Base-by-base conservation (phyloP, 2,329 filamentous ascomycete species). In the Talaromyces sp. region DNA sequence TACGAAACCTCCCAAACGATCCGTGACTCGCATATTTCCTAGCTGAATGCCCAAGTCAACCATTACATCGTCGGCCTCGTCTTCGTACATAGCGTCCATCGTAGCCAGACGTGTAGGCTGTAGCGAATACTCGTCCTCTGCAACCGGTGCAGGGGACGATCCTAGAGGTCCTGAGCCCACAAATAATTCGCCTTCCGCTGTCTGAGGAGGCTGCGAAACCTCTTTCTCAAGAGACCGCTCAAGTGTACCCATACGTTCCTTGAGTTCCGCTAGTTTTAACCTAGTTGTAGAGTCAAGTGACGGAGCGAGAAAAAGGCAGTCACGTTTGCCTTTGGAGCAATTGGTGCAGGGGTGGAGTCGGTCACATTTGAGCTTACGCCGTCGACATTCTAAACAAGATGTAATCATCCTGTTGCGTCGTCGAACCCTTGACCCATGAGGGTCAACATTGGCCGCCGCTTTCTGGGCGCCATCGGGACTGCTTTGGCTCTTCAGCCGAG, bases 321-420 rank as follows among this genome's bases (percentile, higher is more conserved):
- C 80, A 22, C 80, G 77, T 21, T 70, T 73, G 48, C 78, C 77
- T 66, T 80, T 81, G 60, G 71, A 64, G 63, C 71, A 73, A 69
- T 88, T 89, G 64, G 78, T 78, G 68, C 88, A 91, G 61, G 88
- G 86, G 56, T 87, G 82, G 19, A 78, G 72, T 69, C 89, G 89
- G 75, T 89, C 85, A 75, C 89, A 92, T 70, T 88, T 89, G 60
- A 91, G 78, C 73, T 92, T 91, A 39, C 88, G 81, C 39, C 87
- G 82, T 36, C 89, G 81, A 68, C 87, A 89, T 70, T 88, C 85
- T 40, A 88, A 77, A 69, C 85, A 89, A 33, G 83, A 86, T 21
- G 83, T 87, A 66, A 89, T 89, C 77, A 87, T 83, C 61, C 85
- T 83, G 73, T 87, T 87, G 51, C 85, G 78, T 45, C 85, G 77